These are phyloP conservation scores for Ustilago esculenta DNA, from an alignment of 1,284 basidiomycete genomes.

Conservation along the genomic window DNA sequence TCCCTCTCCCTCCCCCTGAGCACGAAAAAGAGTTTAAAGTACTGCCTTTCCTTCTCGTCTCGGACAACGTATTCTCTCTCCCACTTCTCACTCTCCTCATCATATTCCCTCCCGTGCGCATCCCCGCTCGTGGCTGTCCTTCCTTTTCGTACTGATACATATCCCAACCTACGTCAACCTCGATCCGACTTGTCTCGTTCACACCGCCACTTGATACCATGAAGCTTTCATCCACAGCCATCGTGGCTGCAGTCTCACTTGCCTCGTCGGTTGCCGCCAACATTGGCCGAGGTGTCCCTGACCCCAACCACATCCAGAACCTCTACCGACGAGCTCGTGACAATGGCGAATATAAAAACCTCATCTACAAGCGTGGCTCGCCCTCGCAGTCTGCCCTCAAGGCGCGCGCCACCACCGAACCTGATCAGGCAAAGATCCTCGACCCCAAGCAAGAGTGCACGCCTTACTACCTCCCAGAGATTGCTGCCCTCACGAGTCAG, in stretches of 20 bases:
- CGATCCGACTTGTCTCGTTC: not conserved
- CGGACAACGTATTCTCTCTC: conserved; percentile 1
- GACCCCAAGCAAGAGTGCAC: conserved; percentile 49
- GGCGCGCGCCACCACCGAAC: conserved; percentile 45
- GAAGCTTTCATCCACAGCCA: conserved; percentile 41
- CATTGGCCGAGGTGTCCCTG: conserved; percentile 55
- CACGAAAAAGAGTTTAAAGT: not conserved
- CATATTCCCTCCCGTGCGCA: no score
- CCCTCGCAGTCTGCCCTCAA: conserved; percentile 23
- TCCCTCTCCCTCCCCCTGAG: conserved; percentile 2
- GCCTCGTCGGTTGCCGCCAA: conserved; percentile 40
- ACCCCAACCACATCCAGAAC: conserved; percentile 34
- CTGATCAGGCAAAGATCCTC: conserved; percentile 41
- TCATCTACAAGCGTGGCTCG: conserved; percentile 40
- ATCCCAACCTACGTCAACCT: not conserved
- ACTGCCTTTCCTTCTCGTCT: conserved; percentile 9
- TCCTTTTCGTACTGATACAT: not conserved
- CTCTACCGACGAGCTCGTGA: conserved; percentile 43
- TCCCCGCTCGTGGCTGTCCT: not conserved
- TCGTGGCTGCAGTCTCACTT: conserved; percentile 38
- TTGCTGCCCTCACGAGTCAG: conserved; percentile 40
- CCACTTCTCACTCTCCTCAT: not conserved
- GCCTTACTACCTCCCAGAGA: conserved; percentile 49
- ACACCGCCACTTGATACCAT: conserved; percentile 8
- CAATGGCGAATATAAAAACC: conserved; percentile 42